Evolutionary conservation across 805 yeast genomes (phyloP).

Genomic region (Lipomyces yamanashiensis): DNA sequence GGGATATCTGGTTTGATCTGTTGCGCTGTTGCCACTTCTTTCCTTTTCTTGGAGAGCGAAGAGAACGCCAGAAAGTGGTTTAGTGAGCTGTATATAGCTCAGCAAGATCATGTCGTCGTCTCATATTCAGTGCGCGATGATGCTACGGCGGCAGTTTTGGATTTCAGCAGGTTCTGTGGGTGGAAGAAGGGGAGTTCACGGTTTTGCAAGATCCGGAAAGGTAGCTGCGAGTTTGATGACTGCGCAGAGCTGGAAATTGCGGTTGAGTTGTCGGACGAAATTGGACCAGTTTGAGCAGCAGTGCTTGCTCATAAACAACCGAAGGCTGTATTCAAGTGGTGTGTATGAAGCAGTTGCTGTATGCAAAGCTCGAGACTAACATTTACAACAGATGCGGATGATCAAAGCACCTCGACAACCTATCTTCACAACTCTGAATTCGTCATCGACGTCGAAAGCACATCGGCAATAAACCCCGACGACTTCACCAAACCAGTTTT

Average conservation of each 20-base stretch:
- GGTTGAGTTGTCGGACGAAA: background rate
- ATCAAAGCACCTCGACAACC: background rate
- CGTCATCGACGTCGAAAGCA: conserved; percentile 9
- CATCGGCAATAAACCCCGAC: conserved; percentile 1
- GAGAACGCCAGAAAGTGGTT: too few species aligned
- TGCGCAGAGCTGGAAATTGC: background rate
- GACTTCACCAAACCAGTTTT: conserved; percentile 1
- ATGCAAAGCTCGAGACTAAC: background rate
- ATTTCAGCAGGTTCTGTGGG: background rate
- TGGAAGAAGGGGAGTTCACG: background rate
- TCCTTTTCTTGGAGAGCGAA: too few species aligned
- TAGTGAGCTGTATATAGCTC: too few species aligned
- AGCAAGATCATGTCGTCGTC: background rate
- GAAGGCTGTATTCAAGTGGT: conserved; percentile 5
- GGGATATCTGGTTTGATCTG: too few species aligned
- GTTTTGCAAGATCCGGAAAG: background rate
- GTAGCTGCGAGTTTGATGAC: too few species aligned
- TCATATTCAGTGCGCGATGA: background rate
- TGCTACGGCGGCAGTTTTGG: background rate
- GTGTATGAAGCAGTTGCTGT: background rate
- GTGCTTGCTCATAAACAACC: background rate
- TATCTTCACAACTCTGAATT: background rate
- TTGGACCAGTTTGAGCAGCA: background rate
- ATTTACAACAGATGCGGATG: background rate
- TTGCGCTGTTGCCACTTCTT: too few species aligned